Base-by-base conservation (phyloP, 1,284 basidiomycete species). In the Exobasidium cylindrosporum region DNA sequence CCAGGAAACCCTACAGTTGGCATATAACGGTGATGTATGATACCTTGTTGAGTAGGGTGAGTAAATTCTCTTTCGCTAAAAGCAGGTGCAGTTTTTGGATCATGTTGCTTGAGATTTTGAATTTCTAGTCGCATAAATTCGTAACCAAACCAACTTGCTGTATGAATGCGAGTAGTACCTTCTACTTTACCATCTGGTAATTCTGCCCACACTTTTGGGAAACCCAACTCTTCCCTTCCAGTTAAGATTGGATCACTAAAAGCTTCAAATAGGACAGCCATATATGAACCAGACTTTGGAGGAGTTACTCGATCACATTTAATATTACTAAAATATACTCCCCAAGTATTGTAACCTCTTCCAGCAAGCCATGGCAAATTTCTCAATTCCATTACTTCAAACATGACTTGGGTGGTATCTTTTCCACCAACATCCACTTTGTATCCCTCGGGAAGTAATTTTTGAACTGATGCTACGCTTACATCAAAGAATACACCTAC, bases 311-410 rank as follows among this genome's bases (percentile, higher is more conserved):
- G 49, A 7, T 29, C 14, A 61, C 74, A 74, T 11, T 65, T 54
- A 3, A 74, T 60, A 32, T 76, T 65, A 52, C 62, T 67, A 29
- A 67, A 64, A 54, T 74, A 74, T 2, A 76, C 62, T 26, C 74
- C 74, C 40, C 65, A 62, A 3, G 72, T 76, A 57, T 76, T 76
- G 62, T 76, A 76, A 1, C 73, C 73, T 47, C 74, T 47, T 13
- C 72, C 72, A 17, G 66, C 68, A 3, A 76, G 65, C 74, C 74
- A 76, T 11, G 72, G 72, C 1, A 76, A 58, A 7, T 76, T 76
- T 31, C 72, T 63, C 4, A 76, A 60, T n/a, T 73, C 60, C 70
- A 76, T 74, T n/a, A 64, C 61, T 45, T 76, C 70, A 61, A 73
- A 74, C 14, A 74, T 49, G 24, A 74, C 60, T 5, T 35, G 4